Conservation (phyloP, 1,284 basidiomycete genomes). For the Ceratorhiza oryzae-sativae region DNA sequence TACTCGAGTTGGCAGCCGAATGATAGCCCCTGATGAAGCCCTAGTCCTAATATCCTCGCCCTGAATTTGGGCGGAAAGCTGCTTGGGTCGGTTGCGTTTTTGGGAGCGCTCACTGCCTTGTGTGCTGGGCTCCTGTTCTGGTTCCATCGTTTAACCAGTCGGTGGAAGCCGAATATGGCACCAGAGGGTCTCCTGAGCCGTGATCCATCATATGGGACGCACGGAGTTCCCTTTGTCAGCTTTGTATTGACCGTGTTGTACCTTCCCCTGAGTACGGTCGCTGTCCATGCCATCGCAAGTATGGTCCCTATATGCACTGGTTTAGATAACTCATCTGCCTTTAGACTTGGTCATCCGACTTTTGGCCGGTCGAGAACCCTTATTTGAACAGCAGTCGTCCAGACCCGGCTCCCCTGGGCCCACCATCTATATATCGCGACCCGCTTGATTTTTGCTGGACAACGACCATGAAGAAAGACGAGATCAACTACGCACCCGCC, state of each 20-base stretch:
- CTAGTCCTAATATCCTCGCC: slow-evolving; percentile 72
- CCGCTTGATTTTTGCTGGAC: slow-evolving; percentile 82
- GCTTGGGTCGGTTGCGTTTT: slow-evolving; percentile 61
- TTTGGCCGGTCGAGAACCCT: slow-evolving; percentile 75
- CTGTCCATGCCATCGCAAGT: slow-evolving; percentile 65
- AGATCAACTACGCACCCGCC: slow-evolving; percentile 74
- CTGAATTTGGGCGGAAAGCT: slow-evolving; percentile 68
- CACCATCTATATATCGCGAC: slow-evolving; percentile 63
- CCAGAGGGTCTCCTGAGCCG: slow-evolving; percentile 64
- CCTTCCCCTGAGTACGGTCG: slow-evolving; percentile 73
- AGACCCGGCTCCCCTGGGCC: slow-evolving; percentile 59
- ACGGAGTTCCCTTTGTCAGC: slow-evolving; percentile 65
- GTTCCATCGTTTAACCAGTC: slow-evolving; percentile 60
- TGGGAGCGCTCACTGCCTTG: slow-evolving; percentile 63
- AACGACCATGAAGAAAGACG: slow-evolving; percentile 72
- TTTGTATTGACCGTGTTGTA: slow-evolving; percentile 71
- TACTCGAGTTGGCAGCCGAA: neutral
- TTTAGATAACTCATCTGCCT: neutral
- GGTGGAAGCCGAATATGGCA: slow-evolving; percentile 55
- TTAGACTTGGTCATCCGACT: slow-evolving; percentile 69
- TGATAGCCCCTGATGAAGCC: slow-evolving; percentile 40
- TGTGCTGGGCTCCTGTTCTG: slow-evolving; percentile 62
- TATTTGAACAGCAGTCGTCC: slow-evolving; percentile 62
- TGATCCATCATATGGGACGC: slow-evolving; percentile 53
- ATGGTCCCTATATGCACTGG: neutral